phyloP scores from a whole-genome alignment of 257 asterid species.

The Jasminum sambac region DNA sequence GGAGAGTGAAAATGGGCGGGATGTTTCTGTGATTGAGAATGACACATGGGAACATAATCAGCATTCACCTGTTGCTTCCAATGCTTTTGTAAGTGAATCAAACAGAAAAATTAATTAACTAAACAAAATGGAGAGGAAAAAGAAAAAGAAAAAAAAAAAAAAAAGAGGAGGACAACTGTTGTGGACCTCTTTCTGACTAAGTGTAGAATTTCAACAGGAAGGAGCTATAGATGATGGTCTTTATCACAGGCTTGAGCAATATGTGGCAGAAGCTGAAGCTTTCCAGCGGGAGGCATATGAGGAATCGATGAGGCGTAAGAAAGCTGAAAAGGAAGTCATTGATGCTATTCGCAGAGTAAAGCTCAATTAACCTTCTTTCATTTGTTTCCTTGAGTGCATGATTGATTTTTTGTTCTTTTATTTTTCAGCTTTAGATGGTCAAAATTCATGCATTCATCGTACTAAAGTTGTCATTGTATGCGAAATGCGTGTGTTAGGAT shows the following conservation, averaged over 20 bases:
- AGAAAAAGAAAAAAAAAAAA: background rate
- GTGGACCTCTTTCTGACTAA: slow-evolving; percentile 17
- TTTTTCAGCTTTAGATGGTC: background rate
- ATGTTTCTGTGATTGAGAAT: slow-evolving; percentile 23
- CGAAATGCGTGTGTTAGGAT: too few species aligned
- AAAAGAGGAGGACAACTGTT: background rate
- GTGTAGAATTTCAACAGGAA: slow-evolving; percentile 49
- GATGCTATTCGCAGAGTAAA: slow-evolving; percentile 58
- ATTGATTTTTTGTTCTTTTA: background rate
- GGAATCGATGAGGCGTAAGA: slow-evolving; percentile 64
- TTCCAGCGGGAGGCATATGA: slow-evolving; percentile 73
- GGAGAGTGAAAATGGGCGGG: slow-evolving; percentile 40
- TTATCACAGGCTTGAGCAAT: slow-evolving; percentile 60
- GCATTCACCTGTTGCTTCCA: slow-evolving; percentile 37
- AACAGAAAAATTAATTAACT: too few species aligned
- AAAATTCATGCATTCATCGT: background rate
- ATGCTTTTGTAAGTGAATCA: slow-evolving; percentile 48
- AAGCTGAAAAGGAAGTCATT: slow-evolving; percentile 73
- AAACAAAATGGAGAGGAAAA: background rate
- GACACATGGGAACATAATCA: slow-evolving; percentile 18
- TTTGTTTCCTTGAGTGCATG: too few species aligned
- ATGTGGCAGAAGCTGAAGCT: slow-evolving; percentile 63
- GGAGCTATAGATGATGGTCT: slow-evolving; percentile 49
- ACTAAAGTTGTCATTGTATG: background rate
- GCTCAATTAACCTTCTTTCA: slow-evolving; percentile 6